These are phyloP conservation scores for Suillus plorans DNA, from an alignment of 768 basidiomycete species.

Conservation along the genomic window DNA sequence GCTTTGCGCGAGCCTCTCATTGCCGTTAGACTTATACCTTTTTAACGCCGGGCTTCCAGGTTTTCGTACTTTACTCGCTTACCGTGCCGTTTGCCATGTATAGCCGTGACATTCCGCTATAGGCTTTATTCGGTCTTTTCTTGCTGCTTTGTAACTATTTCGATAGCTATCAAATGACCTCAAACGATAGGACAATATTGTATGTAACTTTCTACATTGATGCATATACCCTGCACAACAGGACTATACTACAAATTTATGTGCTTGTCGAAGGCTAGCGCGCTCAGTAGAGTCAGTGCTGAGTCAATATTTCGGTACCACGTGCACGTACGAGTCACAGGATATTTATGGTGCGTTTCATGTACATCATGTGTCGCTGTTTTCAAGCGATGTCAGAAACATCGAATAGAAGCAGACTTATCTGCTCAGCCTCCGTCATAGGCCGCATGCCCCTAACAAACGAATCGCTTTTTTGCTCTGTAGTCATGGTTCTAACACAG, in stretches of 20 bases:
- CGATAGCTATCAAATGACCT: neutral
- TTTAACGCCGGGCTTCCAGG: neutral
- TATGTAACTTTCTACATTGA: neutral
- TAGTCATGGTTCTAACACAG: slow-evolving; percentile 1
- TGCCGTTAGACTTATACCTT: neutral
- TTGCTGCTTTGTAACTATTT: neutral
- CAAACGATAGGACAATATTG: neutral
- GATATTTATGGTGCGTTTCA: neutral
- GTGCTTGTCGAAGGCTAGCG: too few relatives aligned
- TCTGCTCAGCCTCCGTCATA: neutral
- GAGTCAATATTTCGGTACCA: neutral
- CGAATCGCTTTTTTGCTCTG: neutral
- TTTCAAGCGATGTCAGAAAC: neutral
- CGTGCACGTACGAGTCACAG: too few relatives aligned
- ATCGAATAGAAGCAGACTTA: neutral
- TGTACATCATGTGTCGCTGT: neutral
- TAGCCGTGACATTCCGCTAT: neutral
- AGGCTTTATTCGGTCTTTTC: neutral
- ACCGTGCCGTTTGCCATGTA: neutral
- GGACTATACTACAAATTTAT: neutral
- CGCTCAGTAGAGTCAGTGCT: neutral
- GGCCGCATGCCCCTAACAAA: neutral
- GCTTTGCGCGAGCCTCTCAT: neutral
- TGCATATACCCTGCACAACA: neutral
- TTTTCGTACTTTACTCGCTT: neutral